Conservation (phyloP, 345 rosid genomes). For the Hibiscus mutabilis region DNA sequence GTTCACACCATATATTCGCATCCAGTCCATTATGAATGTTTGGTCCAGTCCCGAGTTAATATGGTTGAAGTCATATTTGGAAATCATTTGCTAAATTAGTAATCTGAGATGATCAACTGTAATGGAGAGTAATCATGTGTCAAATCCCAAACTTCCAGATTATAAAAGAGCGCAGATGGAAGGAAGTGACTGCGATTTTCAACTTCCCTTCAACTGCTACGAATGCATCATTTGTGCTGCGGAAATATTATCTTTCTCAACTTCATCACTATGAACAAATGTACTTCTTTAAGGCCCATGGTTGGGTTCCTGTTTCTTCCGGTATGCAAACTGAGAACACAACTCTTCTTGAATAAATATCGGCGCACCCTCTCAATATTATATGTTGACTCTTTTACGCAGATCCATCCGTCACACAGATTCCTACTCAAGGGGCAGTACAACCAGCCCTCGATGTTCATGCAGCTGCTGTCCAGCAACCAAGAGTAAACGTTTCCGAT, state of each 20-base stretch:
- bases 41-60: background rate
- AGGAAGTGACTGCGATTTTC: constrained; percentile 86
- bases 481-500: constrained; percentile 31
- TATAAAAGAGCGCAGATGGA: constrained; percentile 82
- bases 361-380: background rate
- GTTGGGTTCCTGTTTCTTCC: constrained; percentile 38
- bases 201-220: constrained; percentile 96
- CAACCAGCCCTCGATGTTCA: constrained; percentile 39
- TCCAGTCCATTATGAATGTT: background rate
- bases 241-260: constrained; percentile 77
- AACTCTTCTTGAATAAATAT: background rate
- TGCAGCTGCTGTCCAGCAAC: constrained; percentile 38
- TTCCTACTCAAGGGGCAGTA: constrained; percentile 37
- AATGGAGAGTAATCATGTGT: background rate
- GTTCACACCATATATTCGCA: background rate
- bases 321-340: constrained; percentile 32
- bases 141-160: constrained; percentile 37
- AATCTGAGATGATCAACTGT: background rate
- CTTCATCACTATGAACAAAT: constrained; percentile 74
- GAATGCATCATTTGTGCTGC: constrained; percentile 86
- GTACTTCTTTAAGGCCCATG: constrained; percentile 54
- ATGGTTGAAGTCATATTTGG: background rate
- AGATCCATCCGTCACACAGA: constrained; percentile 36
- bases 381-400: constrained; percentile 13
- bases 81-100: background rate